A percentile compares a stretch with the other conserved stretches of the same genome.
phyloP scores from a whole-genome alignment of 768 basidiomycete genomes.

The Aureoboletus auriporus region DNA sequence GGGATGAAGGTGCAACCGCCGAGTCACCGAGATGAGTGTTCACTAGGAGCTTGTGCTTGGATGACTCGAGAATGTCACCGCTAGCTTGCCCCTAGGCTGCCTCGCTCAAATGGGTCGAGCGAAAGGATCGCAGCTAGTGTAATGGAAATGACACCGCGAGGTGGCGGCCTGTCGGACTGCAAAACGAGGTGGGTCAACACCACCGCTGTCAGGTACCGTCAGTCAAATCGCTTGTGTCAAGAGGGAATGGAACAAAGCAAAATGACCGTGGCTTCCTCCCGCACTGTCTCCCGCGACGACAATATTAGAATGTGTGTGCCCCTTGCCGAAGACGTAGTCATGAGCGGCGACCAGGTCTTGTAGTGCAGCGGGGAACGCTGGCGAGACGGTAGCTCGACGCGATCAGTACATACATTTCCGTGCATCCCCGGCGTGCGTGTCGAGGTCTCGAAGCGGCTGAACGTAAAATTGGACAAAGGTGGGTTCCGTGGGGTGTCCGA shows the following conservation, averaged over 20 bases:
- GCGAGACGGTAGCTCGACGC: slow-evolving; percentile 25
- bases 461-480: slow-evolving; percentile 4
- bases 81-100: background rate
- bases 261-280: slow-evolving; percentile 24
- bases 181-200: slow-evolving; percentile 32
- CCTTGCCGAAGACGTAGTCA: slow-evolving; percentile 21
- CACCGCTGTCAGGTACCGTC: slow-evolving; percentile 11
- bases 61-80: slow-evolving; percentile 1
- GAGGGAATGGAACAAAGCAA: no score
- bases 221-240: background rate
- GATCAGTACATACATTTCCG: slow-evolving; percentile 10
- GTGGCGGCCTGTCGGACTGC: slow-evolving; percentile 52
- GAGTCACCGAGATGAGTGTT: slow-evolving; percentile 11
- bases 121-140: slow-evolving; percentile 35
- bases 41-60: background rate
- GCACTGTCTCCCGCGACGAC: slow-evolving; percentile 23
- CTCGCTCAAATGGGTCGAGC: background rate
- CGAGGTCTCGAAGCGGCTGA: slow-evolving; percentile 7
- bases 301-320: slow-evolving; percentile 20
- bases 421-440: background rate
- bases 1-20: slow-evolving; percentile 7
- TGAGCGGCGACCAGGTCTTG: slow-evolving; percentile 25
- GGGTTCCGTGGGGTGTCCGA: slow-evolving; percentile 13
- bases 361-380: slow-evolving; percentile 19
- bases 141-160: slow-evolving; percentile 53